Base-by-base conservation (phyloP, 768 basidiomycete species). In the Phanerochaete sordida region DNA sequence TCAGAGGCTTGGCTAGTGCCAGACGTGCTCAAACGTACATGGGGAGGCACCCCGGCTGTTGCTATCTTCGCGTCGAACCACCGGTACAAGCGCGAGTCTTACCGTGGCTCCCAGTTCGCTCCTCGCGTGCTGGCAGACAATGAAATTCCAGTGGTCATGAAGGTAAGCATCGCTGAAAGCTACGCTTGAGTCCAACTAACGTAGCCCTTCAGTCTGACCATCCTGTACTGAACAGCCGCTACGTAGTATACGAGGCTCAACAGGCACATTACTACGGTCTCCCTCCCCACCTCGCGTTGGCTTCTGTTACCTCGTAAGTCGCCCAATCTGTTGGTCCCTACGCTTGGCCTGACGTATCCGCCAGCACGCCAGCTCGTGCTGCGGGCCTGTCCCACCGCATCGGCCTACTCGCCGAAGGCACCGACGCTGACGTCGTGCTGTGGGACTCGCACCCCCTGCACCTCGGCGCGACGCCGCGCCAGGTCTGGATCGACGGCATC, bases 401-500 rank as follows among this genome's bases (percentile, higher is more conserved):
- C 62, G 95, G 95, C n/a, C 84, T 73, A 55, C 62, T 84, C 28
- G 67, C 73, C 46, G 64, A 66, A 26, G 76, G 76, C 50, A 63
- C 69, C n/a, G 73, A 76, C 48, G 70, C 73, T 33, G 75, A 81
- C 65, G 62, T 79, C 44, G 79, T 80, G 31, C 70, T 81, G 21
- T 75, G 74, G 73, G 74, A 74, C 60, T 69, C 73, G 0, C 79
- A 81, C 68, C 82, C 65, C 6, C 69, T 69, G 39, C 70, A 72
- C 21, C 72, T 79, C 53, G 82, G 80, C 56, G 81, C 80, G 7
- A 79, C 79, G 0, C 81, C 81, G 1, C 72, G 70, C 44, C 81
- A 81, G 66, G 80, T 91, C 27, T 95, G 87, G 79, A 90, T 95
- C 64, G 94, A 97, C 70, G 93, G 93, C 1, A 85, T 93, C 59